Evolutionary conservation across 495 filamentous ascomycete species (phyloP).

Genomic region (Xylaria scruposa): DNA sequence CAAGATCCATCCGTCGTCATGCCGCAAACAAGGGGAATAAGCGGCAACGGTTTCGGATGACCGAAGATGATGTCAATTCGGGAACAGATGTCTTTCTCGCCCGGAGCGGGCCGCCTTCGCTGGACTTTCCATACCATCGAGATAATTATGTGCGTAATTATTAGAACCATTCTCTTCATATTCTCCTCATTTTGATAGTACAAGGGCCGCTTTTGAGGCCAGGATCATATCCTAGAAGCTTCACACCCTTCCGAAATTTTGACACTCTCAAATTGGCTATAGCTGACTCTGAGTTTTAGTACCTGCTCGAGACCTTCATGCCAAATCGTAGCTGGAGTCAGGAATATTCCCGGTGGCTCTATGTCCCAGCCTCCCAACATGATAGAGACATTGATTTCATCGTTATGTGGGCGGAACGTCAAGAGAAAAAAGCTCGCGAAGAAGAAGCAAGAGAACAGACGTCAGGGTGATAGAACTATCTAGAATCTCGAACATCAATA

Average conservation of each 20-base stretch:
- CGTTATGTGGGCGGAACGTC: constrained; percentile 32
- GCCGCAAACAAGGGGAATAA: constrained; percentile 53
- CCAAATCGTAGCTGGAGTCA: constrained; percentile 54
- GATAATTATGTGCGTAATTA: constrained; percentile 51
- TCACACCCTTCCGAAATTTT: neutral
- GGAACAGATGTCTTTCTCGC: constrained; percentile 57
- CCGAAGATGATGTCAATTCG: constrained; percentile 47
- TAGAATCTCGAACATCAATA: neutral
- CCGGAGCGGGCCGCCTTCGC: constrained; percentile 51
- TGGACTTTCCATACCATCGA: constrained; percentile 58
- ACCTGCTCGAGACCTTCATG: constrained; percentile 58
- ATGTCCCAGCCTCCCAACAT: constrained; percentile 51
- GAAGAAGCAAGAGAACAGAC: neutral
- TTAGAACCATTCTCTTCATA: neutral
- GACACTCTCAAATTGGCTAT: neutral
- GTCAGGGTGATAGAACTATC: neutral
- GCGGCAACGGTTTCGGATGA: constrained; percentile 55
- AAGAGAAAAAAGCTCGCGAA: neutral
- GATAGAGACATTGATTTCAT: constrained; percentile 48
- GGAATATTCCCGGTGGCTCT: constrained; percentile 49
- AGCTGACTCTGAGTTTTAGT: constrained; percentile 27
- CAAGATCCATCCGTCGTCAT: constrained; percentile 57
- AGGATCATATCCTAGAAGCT: neutral
- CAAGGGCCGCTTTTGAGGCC: neutral
- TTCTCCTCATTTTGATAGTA: neutral